These are phyloP conservation scores for Kokia cookei DNA, from an alignment of 441 rosid species.

Conservation along the genomic window DNA sequence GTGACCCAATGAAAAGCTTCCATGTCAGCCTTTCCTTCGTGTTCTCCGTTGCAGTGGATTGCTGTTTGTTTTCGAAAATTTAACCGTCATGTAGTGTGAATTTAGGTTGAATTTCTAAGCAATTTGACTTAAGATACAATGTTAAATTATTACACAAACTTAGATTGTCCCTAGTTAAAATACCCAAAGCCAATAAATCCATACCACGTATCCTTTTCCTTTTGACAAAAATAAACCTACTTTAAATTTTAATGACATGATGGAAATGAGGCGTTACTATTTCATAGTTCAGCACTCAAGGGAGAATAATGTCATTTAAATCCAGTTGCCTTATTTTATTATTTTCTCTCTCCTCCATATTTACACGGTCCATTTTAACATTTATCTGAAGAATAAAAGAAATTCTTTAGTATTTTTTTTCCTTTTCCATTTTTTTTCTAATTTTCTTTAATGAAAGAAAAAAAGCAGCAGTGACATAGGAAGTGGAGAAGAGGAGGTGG, in stretches of 20 bases:
- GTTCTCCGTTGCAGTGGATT: conserved; percentile 17
- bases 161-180: conserved; percentile 11
- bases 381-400: conserved; percentile 18
- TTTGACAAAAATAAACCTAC: not conserved
- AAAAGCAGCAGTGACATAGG: conserved; percentile 36
- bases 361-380: conserved; percentile 22
- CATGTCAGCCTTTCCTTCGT: conserved; percentile 6
- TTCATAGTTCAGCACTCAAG: not conserved
- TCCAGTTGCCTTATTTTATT: conserved; percentile 27
- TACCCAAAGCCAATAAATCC: not conserved
- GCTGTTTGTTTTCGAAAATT: not conserved
- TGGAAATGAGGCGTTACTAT: conserved; percentile 4
- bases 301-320: conserved; percentile 20
- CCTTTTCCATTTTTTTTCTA: not conserved
- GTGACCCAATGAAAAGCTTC: not conserved
- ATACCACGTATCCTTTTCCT: conserved; percentile 10
- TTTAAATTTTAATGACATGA: conserved; percentile 8
- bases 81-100: conserved; percentile 30
- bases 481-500: conserved; percentile 44
- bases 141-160: conserved; percentile 33
- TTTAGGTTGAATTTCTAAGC: conserved; percentile 48
- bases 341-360: not conserved
- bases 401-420: not conserved
- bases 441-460: conserved; percentile 21
- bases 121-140: conserved; percentile 37